Base-by-base conservation (phyloP, 805 yeast genomes). In the Kodamaea kakaduensis region DNA sequence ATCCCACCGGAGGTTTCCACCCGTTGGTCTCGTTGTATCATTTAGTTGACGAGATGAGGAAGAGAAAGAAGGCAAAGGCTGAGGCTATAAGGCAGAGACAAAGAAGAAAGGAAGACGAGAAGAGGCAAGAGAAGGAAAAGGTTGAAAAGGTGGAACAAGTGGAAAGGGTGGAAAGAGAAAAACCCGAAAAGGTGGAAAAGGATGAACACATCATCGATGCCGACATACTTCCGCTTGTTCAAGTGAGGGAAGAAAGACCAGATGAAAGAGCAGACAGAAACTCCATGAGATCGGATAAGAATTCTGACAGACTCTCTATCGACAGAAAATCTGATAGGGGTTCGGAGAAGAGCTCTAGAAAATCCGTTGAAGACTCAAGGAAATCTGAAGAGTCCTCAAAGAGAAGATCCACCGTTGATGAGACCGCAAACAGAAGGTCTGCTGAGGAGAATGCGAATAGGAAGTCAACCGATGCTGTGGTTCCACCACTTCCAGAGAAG, bases 21-120 rank as follows among this genome's bases (percentile, higher is more conserved):
- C 97, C 98, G 0, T 68, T 89, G 44, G 63, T 90, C 9, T 86
- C 96, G 5, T 81, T 90, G 24, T 93, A 93, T 56, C 82, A 77
- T 52, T 69, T 93, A 44, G 95, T 88, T 12, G 81, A 77, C 35
- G 98, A 93, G 61, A 84, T 86, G 82, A 54, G 72, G 43, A 78
- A 74, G 51, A 73, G 96, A 37, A 81, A 80, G 60, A 65, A 61
- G 45, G 77, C 79, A 5, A 79, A 81, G 58, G 77, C 71, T 34
- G 73, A 67, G 44, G 65, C 70, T 2, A 48, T 57, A 17, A 41
- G 42, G 22, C 43, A 39, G 25, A 41, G 33, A 17, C 39, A 17
- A 14, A n/a, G n/a, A n/a, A n/a, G n/a, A n/a, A n/a, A n/a, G n/a
- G n/a, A n/a, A n/a, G 22, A 9, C 9, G 35, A 31, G 32, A 34